Percentiles rank a stretch among this genome's conserved stretches.
phyloP scores from a whole-genome alignment of 83 land plant genomes.

The Picea abies region DNA sequence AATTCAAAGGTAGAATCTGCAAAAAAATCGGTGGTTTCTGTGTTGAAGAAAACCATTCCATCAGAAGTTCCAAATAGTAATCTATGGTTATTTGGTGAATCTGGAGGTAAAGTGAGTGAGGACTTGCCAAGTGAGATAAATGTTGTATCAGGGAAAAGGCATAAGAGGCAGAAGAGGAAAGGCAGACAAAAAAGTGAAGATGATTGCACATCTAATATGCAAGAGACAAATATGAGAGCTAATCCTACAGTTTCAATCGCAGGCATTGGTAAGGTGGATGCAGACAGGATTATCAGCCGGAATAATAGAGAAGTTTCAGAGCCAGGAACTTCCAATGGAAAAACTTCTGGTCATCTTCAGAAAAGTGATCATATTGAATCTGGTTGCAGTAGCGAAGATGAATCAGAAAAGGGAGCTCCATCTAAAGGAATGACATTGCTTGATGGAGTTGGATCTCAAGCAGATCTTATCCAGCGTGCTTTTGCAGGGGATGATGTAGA shows the following conservation, averaged over 20 bases:
- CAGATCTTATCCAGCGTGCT: slow-evolving; percentile 76
- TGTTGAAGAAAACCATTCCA: not conserved
- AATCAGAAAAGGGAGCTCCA: slow-evolving; percentile 53
- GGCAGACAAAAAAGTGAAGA: not conserved
- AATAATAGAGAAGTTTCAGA: slow-evolving; percentile 1
- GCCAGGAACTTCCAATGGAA: not conserved
- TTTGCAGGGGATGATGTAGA: slow-evolving; percentile 99
- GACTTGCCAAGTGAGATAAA: not conserved
- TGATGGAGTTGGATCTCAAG: slow-evolving; percentile 68
- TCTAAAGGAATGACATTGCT: slow-evolving; percentile 36
- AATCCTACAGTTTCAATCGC: not conserved
- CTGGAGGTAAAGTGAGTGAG: not conserved
- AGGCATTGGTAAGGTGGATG: not conserved
- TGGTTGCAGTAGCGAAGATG: slow-evolving; percentile 48
- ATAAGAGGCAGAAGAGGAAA: not conserved
- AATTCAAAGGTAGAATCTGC: not conserved
- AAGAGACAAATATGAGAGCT: not conserved
- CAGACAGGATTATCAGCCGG: not conserved
- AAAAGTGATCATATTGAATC: slow-evolving; percentile 27
- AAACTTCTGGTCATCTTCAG: slow-evolving; percentile 20
- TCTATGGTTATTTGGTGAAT: slow-evolving; percentile 13
- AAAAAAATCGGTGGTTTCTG: not conserved
- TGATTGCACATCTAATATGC: not conserved
- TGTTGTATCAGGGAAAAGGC: not conserved
- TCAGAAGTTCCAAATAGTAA: slow-evolving; percentile 16